Conservation (phyloP, 768 basidiomycete species). For the Calocybe gangraenosa region DNA sequence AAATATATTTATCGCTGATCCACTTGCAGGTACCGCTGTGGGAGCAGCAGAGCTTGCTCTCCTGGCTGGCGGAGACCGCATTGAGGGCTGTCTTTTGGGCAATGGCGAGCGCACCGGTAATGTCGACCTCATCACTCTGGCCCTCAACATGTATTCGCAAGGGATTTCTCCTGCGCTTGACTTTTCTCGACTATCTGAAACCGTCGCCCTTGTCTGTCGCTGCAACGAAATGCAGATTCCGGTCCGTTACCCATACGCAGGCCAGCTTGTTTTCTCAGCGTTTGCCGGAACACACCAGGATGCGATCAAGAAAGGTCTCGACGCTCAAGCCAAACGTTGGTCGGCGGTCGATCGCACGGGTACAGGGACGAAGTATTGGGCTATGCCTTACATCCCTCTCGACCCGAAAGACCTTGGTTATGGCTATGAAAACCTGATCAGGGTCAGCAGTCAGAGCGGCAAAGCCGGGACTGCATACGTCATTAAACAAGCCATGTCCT, state of each 20-base stretch:
- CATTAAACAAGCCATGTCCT: slow-evolving; percentile 67
- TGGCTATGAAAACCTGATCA: slow-evolving; percentile 83
- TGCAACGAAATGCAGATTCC: slow-evolving; percentile 82
- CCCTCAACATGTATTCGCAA: slow-evolving; percentile 80
- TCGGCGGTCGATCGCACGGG: slow-evolving; percentile 43
- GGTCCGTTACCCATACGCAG: slow-evolving; percentile 78
- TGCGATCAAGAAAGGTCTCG: slow-evolving; percentile 86
- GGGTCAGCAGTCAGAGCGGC: slow-evolving; percentile 85
- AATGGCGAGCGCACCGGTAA: slow-evolving; percentile 88
- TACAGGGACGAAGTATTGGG: slow-evolving; percentile 49
- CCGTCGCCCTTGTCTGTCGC: slow-evolving; percentile 72
- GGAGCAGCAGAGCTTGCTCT: slow-evolving; percentile 77
- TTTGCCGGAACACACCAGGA: slow-evolving; percentile 86
- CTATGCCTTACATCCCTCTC: slow-evolving; percentile 81
- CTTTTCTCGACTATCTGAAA: slow-evolving; percentile 66
- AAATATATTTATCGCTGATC: not conserved
- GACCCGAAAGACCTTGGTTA: slow-evolving; percentile 83
- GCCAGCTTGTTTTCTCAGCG: slow-evolving; percentile 82
- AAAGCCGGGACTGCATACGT: slow-evolving; percentile 85
- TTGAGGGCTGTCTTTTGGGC: slow-evolving; percentile 81
- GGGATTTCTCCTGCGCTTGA: slow-evolving; percentile 73
- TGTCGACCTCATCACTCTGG: slow-evolving; percentile 80
- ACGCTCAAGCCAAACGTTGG: slow-evolving; percentile 52
- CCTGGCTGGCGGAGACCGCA: slow-evolving; percentile 76
- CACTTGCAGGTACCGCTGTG: slow-evolving; percentile 58